Conservation (phyloP, 805 yeast genomes). For the Torulaspora maleeae region DNA sequence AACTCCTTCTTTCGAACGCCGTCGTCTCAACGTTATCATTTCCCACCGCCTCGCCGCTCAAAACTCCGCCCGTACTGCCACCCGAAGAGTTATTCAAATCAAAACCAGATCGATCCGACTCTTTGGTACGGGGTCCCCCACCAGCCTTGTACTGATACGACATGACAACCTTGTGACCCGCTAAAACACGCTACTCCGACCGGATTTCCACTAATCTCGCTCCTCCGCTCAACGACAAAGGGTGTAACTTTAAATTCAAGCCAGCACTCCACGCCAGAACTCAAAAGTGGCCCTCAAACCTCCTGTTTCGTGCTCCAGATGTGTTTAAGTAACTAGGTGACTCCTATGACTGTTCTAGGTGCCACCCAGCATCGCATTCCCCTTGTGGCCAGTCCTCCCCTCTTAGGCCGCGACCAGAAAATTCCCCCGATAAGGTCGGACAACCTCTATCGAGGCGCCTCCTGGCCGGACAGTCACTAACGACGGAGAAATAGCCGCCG, state of each 20-base stretch:
- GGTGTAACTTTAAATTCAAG: not conserved
- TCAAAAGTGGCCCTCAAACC: no score
- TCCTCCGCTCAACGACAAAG: not conserved
- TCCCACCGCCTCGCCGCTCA: constrained; percentile 1
- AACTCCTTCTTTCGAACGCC: constrained; percentile 13
- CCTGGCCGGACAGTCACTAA: constrained; percentile 1
- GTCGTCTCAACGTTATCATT: not conserved
- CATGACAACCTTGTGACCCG: not conserved
- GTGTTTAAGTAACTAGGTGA: not conserved
- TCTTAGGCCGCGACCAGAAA: not conserved
- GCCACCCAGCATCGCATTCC: constrained; percentile 6
- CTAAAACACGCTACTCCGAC: not conserved
- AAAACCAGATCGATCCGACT: not conserved
- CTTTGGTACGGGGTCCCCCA: not conserved
- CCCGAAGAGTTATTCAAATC: not conserved
- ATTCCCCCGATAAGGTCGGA: constrained; percentile 7
- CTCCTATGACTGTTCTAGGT: not conserved
- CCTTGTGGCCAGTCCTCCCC: constrained; percentile 7
- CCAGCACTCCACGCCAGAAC: not conserved
- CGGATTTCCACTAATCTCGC: not conserved
- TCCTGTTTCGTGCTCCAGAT: not conserved
- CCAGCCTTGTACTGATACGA: not conserved
- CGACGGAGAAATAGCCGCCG: not conserved
- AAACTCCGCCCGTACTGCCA: not conserved
- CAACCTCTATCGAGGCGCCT: not conserved